Evolutionary conservation across 345 rosid genomes (phyloP).

Genomic region (Euphorbia tirucalli): DNA sequence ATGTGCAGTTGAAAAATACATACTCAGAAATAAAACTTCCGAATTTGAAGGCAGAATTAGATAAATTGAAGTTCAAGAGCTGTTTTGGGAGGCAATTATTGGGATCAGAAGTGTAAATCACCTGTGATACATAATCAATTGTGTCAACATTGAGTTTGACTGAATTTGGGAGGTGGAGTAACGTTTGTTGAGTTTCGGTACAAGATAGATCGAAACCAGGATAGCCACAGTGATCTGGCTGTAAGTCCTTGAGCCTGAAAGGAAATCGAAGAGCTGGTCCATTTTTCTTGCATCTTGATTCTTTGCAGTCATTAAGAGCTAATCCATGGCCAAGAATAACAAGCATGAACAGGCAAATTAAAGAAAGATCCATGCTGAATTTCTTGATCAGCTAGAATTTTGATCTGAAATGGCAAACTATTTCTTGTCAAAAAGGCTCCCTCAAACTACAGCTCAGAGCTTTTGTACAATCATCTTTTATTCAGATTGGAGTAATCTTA

Average conservation of each 20-base stretch:
- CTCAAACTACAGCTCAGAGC: too few relatives aligned
- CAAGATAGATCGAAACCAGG: conserved; percentile 19
- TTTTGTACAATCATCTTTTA: too few relatives aligned
- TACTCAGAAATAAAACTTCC: accelerated
- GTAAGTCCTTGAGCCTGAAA: conserved; percentile 13
- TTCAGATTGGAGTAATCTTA: not conserved
- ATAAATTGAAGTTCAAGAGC: not conserved
- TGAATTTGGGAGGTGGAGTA: conserved; percentile 9
- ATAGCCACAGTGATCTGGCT: conserved; percentile 13
- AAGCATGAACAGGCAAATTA: conserved; percentile 1
- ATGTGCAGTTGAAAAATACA: conserved; percentile 14
- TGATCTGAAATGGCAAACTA: not conserved
- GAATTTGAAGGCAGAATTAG: conserved; percentile 8
- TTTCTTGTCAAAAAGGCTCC: not conserved
- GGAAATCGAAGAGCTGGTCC: conserved; percentile 12
- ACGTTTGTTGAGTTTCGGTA: not conserved
- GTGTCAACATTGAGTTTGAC: not conserved
- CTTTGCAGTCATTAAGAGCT: not conserved
- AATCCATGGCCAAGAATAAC: not conserved
- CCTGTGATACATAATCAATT: conserved; percentile 12
- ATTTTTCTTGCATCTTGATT: conserved; percentile 6
- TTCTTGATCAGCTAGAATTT: not conserved
- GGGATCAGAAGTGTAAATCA: not conserved
- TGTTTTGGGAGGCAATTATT: conserved; percentile 9
- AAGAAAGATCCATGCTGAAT: not conserved